phyloP scores from a whole-genome alignment of 345 rosid species.

The Ceriops decandra region DNA sequence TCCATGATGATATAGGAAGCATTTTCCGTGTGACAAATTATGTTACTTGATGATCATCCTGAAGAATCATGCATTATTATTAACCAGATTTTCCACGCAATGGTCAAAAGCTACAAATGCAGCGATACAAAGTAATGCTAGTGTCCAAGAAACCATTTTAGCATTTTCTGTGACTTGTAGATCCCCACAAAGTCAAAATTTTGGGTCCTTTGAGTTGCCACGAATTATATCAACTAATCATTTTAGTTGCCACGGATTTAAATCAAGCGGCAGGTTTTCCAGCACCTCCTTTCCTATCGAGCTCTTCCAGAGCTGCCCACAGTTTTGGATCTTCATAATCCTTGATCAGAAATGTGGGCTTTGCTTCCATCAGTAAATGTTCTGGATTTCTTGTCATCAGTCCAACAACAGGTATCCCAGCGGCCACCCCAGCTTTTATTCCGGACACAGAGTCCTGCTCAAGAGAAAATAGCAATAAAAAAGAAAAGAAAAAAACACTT shows the following conservation, averaged over 20 bases:
- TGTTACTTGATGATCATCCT: no score
- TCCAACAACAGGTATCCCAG: conserved; percentile 86
- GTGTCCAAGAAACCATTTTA: no score
- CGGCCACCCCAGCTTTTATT: conserved; percentile 93
- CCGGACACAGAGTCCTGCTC: conserved; percentile 82
- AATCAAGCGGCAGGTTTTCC: conserved; percentile 17
- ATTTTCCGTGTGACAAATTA: no score
- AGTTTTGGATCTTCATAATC: conserved; percentile 76
- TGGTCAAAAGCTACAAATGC: no score
- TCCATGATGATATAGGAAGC: no score
- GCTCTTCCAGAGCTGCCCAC: conserved; percentile 73
- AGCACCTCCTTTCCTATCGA: conserved; percentile 43
- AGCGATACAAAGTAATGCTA: no score
- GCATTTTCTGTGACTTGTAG: no score
- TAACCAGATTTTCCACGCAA: no score
- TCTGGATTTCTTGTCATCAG: conserved; percentile 75
- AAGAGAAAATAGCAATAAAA: not conserved
- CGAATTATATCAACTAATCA: not conserved
- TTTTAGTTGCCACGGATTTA: not conserved
- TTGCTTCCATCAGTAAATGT: conserved; percentile 53
- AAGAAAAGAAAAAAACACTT: not conserved
- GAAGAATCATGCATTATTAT: no score
- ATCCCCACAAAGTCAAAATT: no score
- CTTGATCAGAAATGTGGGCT: conserved; percentile 69
- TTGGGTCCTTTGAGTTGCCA: no score